Conservation (phyloP, 2,329 filamentous ascomycete species). For the Claviceps spartinae region DNA sequence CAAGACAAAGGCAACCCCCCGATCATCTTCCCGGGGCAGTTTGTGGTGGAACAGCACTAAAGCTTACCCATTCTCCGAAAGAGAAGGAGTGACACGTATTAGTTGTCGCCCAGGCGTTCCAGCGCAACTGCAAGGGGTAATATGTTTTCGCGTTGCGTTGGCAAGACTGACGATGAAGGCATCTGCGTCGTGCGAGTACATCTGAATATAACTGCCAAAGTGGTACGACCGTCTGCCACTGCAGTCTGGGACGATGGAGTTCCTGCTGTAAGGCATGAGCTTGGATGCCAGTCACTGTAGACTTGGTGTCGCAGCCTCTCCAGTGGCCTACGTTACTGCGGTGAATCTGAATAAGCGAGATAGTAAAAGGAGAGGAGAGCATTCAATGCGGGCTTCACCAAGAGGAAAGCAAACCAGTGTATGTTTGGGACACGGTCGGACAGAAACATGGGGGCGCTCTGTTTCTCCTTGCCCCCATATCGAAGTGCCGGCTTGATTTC, state of each 20-base stretch:
- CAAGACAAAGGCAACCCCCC: neutral
- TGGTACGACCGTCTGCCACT: too few species aligned
- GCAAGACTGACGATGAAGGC: too few species aligned
- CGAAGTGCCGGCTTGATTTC: too few species aligned
- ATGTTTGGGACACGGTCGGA: neutral
- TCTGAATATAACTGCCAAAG: too few species aligned
- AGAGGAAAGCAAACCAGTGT: neutral
- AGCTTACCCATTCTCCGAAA: neutral
- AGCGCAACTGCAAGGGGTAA: neutral
- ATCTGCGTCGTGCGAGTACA: too few species aligned
- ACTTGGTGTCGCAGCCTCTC: too few species aligned
- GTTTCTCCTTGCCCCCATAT: neutral
- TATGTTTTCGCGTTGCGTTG: neutral
- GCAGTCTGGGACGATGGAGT: too few species aligned
- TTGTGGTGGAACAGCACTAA: neutral
- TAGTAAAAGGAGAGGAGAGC: neutral
- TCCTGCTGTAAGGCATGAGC: too few species aligned
- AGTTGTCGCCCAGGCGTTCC: neutral
- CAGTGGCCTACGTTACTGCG: neutral
- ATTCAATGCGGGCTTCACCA: too few species aligned
- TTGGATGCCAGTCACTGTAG: too few species aligned
- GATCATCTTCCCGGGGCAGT: neutral
- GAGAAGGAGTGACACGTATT: neutral
- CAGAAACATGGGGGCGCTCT: neutral
- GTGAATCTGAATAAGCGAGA: neutral